Evolutionary conservation across 2,329 filamentous ascomycete species (phyloP).

Genomic region (Thielaviopsis cerberus): DNA sequence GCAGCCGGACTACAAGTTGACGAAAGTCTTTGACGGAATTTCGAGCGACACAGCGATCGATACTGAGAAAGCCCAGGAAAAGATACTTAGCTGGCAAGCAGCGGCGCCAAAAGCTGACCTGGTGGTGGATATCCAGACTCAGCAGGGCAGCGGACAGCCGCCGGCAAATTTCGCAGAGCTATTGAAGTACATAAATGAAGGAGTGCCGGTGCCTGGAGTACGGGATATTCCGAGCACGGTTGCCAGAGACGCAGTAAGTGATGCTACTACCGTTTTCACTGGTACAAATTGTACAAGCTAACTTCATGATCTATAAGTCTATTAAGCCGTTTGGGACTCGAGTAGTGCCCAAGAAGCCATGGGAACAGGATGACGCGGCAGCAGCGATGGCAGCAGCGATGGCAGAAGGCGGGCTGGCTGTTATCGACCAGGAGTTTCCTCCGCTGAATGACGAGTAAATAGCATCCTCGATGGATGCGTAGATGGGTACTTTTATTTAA

Average conservation of each 20-base stretch:
- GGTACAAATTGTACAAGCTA: slow-evolving; percentile 19
- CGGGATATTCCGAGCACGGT: slow-evolving; percentile 70
- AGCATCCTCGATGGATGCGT: too few species aligned
- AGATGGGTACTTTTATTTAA: background rate
- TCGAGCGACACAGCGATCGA: background rate
- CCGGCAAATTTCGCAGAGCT: slow-evolving; percentile 54
- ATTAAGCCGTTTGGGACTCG: slow-evolving; percentile 10
- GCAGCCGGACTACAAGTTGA: slow-evolving; percentile 18
- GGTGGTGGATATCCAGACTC: slow-evolving; percentile 21
- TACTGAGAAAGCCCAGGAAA: slow-evolving; percentile 2
- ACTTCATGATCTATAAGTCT: background rate
- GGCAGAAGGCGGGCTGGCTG: background rate
- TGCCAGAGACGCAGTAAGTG: slow-evolving; percentile 48
- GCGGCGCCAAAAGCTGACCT: slow-evolving; percentile 30
- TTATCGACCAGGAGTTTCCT: slow-evolving; percentile 8
- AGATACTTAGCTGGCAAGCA: slow-evolving; percentile 29
- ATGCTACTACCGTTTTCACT: background rate
- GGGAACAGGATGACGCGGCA: slow-evolving; percentile 3
- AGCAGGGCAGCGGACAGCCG: slow-evolving; percentile 13
- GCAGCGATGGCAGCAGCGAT: background rate
- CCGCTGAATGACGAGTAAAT: background rate
- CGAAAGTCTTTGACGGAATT: background rate
- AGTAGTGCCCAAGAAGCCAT: slow-evolving; percentile 10
- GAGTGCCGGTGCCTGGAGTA: slow-evolving; percentile 71
- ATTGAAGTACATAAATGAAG: slow-evolving; percentile 64